Evolutionary conservation across 2,329 filamentous ascomycete genomes (phyloP).

Genomic region (Aspergillus candidus): DNA sequence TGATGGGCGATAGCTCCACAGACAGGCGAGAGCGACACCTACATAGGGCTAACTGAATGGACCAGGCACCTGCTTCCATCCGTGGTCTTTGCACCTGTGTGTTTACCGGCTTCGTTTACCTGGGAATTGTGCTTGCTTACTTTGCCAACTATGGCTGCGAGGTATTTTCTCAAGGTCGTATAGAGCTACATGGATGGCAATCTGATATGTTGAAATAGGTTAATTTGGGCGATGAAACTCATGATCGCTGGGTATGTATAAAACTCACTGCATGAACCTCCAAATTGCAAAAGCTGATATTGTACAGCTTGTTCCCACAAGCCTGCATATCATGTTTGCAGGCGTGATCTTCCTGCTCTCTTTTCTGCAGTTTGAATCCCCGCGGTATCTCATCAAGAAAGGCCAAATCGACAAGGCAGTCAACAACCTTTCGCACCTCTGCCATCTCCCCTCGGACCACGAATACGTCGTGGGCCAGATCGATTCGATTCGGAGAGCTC

Average conservation of each 20-base stretch:
- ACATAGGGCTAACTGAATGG: no score
- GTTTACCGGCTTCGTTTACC: background rate
- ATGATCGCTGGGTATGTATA: no score
- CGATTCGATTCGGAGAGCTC: conserved; percentile 21
- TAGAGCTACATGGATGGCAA: no score
- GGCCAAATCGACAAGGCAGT: conserved; percentile 12
- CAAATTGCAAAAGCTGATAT: no score
- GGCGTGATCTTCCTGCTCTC: conserved; percentile 12
- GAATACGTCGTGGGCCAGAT: conserved; percentile 25
- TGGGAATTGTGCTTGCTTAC: background rate
- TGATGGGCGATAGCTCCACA: no score
- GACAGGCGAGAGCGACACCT: no score
- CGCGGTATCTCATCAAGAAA: conserved; percentile 15
- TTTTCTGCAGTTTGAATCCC: conserved; percentile 16
- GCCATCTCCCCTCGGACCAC: conserved; percentile 32
- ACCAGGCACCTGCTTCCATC: background rate
- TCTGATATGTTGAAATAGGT: no score
- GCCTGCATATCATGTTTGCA: conserved; percentile 14
- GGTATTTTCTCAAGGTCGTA: no score
- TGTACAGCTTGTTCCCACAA: conserved; percentile 6
- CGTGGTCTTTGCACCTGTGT: conserved; percentile 1
- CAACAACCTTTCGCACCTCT: conserved; percentile 22
- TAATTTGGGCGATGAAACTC: no score
- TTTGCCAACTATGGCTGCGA: conserved; percentile 1
- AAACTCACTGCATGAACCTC: no score